Base-by-base conservation (phyloP, 164 flowering plant genomes). In the Amborella trichopoda region DNA sequence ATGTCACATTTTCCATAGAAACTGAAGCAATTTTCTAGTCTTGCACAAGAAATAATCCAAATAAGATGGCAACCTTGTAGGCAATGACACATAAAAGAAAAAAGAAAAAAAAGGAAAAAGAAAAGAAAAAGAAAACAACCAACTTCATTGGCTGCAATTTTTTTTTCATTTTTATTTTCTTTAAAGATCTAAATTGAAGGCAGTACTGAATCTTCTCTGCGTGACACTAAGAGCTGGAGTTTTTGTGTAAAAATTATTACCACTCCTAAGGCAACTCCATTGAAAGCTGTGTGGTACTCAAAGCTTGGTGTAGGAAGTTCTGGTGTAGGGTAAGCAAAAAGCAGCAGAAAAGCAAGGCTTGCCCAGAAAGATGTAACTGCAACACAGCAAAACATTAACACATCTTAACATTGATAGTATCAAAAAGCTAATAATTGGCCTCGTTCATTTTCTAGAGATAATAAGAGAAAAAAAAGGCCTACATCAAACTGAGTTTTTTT, bases 271-370 rank as follows among this genome's bases (percentile, higher is more conserved):
- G 97, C 84, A 58, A 93, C 99, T 51, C 99, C 99, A 53, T 61
- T 67, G 64, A 93, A 93, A 55, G 94, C 95, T 23, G 99, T 72
- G 59, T 88, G 96, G 58, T 24, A 93, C 79, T 88, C 99, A 71
- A 74, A 93, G 65, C 99, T 93, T 50, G 99, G 99, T 40, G 96
- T 93, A 40, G 95, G 94, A 56, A 63, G n/a, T 67, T 93, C 89
- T 2, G 97, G 99, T 38, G 91, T 88, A 20, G 99, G 99, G 65
- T 93, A 93, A 18, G 99, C 99, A 67, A 93, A 93, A 50, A 85
- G 81, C 66, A 83, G 60, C 55, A 93, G 54, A 55, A 88, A 63
- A 74, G 95, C 77, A 26, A 93, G 78, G 50, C 62, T 57, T 20
- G 74, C 68, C 97, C 95, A 93, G 63, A 77, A 88, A 39, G 78